Base-by-base conservation (phyloP, 305 asterid genomes). In the Coffea humblotiana region DNA sequence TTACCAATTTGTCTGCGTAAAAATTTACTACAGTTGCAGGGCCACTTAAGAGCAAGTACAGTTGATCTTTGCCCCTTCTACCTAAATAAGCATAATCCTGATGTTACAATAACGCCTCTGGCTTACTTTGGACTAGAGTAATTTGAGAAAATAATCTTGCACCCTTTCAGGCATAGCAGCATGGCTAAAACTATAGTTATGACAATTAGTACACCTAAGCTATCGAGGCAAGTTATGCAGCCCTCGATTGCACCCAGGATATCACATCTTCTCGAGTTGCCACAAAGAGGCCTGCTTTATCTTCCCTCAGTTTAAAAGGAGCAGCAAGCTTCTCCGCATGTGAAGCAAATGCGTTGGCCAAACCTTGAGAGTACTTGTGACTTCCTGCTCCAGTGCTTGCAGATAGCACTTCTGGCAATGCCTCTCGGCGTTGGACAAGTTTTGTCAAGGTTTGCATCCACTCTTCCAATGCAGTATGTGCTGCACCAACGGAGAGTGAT, bases 351-450 rank as follows among this genome's bases (percentile, higher is more conserved):
- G 93, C 91, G 75, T 76, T 86, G 67, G 88, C 97, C 80, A 92
- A 81, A 4, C 97, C 98, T 73, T 90, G 95, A 15, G 97, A 90
- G 79, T 89, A 92, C 92, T 87, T 92, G 77, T 94, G 98, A 54
- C 93, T 90, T 18, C 99, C 99, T 0, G 97, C 85, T 40, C 99
- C 99, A 0, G 99, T 91, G 82, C 79, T 88, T 2, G 99, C 99
- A 0, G 95, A 88, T 70, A 94, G 87, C 80, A 94, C 48, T 4
- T 91, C 94, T 0, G 99, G 98, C 88, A 96, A 84, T 1, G 74
- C 81, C 83, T 91, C 98, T 35, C 86, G 83, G 4, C 92, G 90
- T 71, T 82, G 88, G 61, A 94, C 92, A 0, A 88, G 90, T 75
- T 83, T 90, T 10, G 90, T 92, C 23, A 96, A 54, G 19, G 91